These are phyloP conservation scores for Suillus subaureus DNA, from an alignment of 768 basidiomycete genomes.

Conservation along the genomic window DNA sequence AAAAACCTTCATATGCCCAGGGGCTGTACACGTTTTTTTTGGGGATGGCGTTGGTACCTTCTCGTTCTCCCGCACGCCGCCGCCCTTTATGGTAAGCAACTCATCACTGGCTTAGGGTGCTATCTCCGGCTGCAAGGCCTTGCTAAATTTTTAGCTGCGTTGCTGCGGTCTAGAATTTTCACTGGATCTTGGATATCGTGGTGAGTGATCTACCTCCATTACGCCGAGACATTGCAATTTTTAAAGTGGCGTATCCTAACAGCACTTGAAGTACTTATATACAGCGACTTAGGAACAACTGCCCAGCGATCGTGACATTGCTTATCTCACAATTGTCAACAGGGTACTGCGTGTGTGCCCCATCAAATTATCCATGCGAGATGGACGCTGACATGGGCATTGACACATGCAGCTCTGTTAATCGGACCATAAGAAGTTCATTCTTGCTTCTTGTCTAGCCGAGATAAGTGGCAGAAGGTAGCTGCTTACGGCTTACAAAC, in stretches of 20 bases:
- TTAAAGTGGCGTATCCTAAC: not conserved
- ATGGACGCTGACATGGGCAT: not conserved
- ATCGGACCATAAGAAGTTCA: conserved; percentile 2
- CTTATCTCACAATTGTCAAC: conserved; percentile 6
- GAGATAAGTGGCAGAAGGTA: not conserved
- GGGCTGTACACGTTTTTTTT: conserved; percentile 7
- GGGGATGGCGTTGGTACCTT: conserved; percentile 1
- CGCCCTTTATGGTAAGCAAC: conserved; percentile 17
- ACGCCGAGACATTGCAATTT: not conserved
- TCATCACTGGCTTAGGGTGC: conserved; percentile 3
- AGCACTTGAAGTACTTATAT: not conserved
- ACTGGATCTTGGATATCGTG: not conserved
- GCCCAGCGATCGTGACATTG: not conserved
- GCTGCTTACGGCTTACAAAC: not conserved
- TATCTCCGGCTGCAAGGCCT: conserved; percentile 17
- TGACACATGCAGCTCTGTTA: not conserved
- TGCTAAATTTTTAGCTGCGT: not conserved
- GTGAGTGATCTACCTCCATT: not conserved
- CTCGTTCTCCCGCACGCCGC: conserved; percentile 13
- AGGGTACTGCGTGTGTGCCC: not conserved
- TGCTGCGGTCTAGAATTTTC: not conserved
- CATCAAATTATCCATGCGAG: not conserved
- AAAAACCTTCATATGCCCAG: conserved; percentile 14
- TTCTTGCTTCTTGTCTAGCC: not conserved
- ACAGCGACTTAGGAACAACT: not conserved